These are phyloP conservation scores for Vitis vinifera DNA, from an alignment of 164 flowering plant genomes.

Conservation along the genomic window ASM3070453v1 NC_081815.1:1511501-1512000, in stretches of 20 bases:
- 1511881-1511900: conserved; percentile 96
- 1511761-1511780: background rate
- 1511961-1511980: too few species aligned
- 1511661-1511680: conserved; percentile 27
- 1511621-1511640: too few species aligned
- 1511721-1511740: conserved; percentile 88
- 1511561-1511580: too few species aligned
- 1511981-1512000: too few species aligned
- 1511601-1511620: too few species aligned
- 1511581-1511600: too few species aligned
- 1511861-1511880: conserved; percentile 86
- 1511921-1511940: conserved; percentile 67
- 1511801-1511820: background rate
- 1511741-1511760: conserved; percentile 70
- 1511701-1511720: conserved; percentile 83
- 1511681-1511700: conserved; percentile 96
- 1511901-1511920: conserved; percentile 78
- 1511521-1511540: too few species aligned
- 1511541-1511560: too few species aligned
- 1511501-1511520: too few species aligned
- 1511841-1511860: conserved; percentile 93
- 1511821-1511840: conserved; percentile 25
- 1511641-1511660: too few species aligned
- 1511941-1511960: background rate
- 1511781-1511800: background rate